Base-by-base conservation (phyloP, 2,329 filamentous ascomycete genomes). In the Penicillium sp. region DNA sequence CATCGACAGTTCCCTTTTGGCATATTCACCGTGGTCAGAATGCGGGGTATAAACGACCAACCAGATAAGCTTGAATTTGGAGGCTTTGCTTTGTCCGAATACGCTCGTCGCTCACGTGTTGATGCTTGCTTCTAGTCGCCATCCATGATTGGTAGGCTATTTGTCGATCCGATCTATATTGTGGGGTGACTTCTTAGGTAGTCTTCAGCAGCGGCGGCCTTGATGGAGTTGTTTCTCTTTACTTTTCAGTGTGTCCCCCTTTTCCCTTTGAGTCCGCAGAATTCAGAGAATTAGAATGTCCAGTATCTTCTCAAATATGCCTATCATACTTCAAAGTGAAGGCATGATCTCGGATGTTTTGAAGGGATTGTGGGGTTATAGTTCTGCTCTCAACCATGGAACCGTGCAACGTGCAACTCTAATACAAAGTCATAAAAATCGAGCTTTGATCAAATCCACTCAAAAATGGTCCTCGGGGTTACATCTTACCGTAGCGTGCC, bases 1-100 rank as follows among this genome's bases (percentile, higher is more conserved):
- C 52, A 53, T 53, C 49, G 54, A 55, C 49, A 49, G 45, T 41
- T 38, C 30, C 31, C n/a, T 49, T 16, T 35, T n/a, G 27, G 13
- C 35, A 35, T 46, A 36, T 51, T 35, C 48, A 3, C 42, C 16
- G 51, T 31, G 29, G 44, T 31, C 29, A 25, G 4, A 29, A 29
- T 51, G 41, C 38, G 44, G 50, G 53, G 53, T 49, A 35, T 18
- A 30, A 12, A 16, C 1, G 14, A 12, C 14, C 1, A 22, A n/a
- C 16, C 2, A 13, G 27, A 40, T 25, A 31, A 34, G 19, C n/a
- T 38, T n/a, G 27, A 36, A 30, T 5, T 22, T 30, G 25, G 16
- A 1, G 11, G 4, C 12, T n/a, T 34, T 44, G 33, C 14, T 4
- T 18, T 30, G 2, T 2, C 10, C 22, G 28, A 34, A 28, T 7